A percentile compares a stretch with the other conserved stretches of the same genome.
phyloP scores from a whole-genome alignment of 192 early-diverging fungal species.

The Glomus cerebriforme region DNA sequence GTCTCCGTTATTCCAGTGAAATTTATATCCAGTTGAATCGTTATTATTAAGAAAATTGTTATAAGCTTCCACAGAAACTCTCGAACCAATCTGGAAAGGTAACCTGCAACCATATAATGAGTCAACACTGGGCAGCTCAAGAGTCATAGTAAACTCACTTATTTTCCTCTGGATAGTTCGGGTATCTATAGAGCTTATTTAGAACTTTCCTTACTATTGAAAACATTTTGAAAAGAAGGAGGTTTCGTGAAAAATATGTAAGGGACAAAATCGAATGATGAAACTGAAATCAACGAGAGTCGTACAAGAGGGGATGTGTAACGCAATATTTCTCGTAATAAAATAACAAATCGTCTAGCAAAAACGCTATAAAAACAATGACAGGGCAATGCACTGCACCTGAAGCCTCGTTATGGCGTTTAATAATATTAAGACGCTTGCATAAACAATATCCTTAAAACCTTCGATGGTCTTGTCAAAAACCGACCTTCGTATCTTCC shows the following conservation, averaged over 20 bases:
- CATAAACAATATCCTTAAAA: too few species aligned
- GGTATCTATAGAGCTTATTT: not conserved
- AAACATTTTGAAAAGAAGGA: not conserved
- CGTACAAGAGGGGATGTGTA: too few species aligned
- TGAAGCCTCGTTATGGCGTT: too few species aligned
- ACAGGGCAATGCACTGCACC: too few species aligned
- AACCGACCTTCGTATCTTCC: too few species aligned
- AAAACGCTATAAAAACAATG: too few species aligned
- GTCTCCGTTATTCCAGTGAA: conserved; percentile 6
- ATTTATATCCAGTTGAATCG: conserved; percentile 14
- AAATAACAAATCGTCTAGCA: too few species aligned
- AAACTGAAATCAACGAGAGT: too few species aligned
- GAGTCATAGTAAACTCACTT: conserved; percentile 5
- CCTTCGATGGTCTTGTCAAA: too few species aligned
- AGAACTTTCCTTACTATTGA: not conserved
- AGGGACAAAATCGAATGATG: not conserved
- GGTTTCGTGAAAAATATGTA: not conserved
- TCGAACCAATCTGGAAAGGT: conserved; percentile 13
- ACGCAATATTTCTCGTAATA: too few species aligned
- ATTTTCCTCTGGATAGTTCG: not conserved
- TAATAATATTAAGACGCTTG: too few species aligned
- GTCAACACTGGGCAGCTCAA: not conserved
- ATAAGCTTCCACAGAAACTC: conserved; percentile 16
- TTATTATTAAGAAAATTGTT: conserved; percentile 23
- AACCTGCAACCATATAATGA: conserved; percentile 4